Base-by-base conservation (phyloP, 257 asterid genomes). In the Capsicum pubescens region DNA sequence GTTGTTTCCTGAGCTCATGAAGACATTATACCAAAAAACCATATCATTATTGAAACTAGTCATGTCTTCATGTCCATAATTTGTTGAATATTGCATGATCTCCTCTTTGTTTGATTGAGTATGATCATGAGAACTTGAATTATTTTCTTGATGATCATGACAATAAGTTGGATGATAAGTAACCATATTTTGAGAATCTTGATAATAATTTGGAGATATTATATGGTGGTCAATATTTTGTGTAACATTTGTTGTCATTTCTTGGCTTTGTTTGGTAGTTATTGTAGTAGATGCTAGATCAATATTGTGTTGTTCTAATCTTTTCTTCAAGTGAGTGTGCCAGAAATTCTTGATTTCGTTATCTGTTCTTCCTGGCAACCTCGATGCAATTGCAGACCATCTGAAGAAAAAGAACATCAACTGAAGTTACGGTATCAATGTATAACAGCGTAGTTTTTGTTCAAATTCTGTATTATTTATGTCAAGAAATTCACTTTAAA, bases 291-390 rank as follows among this genome's bases (percentile, higher is more conserved):
- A 10, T 81, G 83, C 2, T 36, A 46, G 44, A 26, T 60, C 3
- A 26, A 26, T 26, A 17, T 80, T 64, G 42, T 48, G 67, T 13
- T 69, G 78, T 42, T 85, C 70, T 13, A 44, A 71, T 8, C 46
- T 86, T 55, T 86, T 88, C 76, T 88, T 88, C 77, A 88, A 83
- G 74, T 86, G 89, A 83, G 86, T 83, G 42, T 87, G 68, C 88
- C 88, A 87, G 14, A 82, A 85, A 19, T 87, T 87, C 14, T 87
- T 87, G 66, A 87, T 83, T 69, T 87, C 90, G 0, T 87, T 87
- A 74, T 87, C 90, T 42, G 90, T 87, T 79, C 90, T 63, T 19
- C 90, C 90, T 0, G 88, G 82, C 21, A 87, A 19, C 15, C 66
- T 87, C 44, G 87, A 78, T 3, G 90, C 88, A 69, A 87, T 87